A percentile compares a stretch with the other conserved stretches of the same genome.
Conservation (phyloP, 208 protist species). For the Trypanosoma cruzi region DNA sequence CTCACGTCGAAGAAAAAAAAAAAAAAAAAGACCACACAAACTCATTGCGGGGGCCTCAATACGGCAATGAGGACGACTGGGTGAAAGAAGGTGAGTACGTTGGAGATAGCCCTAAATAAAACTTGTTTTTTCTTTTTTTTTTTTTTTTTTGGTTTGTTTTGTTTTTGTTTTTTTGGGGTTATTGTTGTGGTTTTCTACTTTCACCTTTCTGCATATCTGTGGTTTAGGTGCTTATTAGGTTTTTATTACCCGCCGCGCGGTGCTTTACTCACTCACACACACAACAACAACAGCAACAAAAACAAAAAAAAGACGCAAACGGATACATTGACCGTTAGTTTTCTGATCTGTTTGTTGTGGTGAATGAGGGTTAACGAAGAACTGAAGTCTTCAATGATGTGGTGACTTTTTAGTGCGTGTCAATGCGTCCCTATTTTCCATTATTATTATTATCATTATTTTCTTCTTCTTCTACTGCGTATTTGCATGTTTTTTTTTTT, state of each 20-base stretch:
- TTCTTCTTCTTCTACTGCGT: conserved; percentile 6
- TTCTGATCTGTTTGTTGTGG: background rate
- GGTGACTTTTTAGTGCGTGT: background rate
- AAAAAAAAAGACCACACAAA: background rate
- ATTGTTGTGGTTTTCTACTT: no score
- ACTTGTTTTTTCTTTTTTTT: background rate
- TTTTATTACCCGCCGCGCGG: conserved; percentile 4
- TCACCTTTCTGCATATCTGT: no score
- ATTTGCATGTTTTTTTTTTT: background rate
- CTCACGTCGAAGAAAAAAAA: no score
- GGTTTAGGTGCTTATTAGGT: conserved; percentile 13
- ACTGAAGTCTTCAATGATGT: background rate
- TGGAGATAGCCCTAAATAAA: background rate
- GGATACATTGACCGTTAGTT: background rate
- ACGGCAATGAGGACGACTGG: no score
- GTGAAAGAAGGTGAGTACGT: no score
- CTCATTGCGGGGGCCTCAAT: no score
- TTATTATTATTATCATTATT: background rate
- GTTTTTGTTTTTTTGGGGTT: conserved; percentile 1
- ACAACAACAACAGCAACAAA: no score
- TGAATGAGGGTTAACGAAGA: background rate
- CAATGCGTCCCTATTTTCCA: no score
- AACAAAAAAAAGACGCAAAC: background rate
- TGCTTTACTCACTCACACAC: background rate
- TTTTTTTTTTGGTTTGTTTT: conserved; percentile 7